Evolutionary conservation across 2,329 filamentous ascomycete genomes (phyloP).

Genomic region (Xylariaceae sp.): DNA sequence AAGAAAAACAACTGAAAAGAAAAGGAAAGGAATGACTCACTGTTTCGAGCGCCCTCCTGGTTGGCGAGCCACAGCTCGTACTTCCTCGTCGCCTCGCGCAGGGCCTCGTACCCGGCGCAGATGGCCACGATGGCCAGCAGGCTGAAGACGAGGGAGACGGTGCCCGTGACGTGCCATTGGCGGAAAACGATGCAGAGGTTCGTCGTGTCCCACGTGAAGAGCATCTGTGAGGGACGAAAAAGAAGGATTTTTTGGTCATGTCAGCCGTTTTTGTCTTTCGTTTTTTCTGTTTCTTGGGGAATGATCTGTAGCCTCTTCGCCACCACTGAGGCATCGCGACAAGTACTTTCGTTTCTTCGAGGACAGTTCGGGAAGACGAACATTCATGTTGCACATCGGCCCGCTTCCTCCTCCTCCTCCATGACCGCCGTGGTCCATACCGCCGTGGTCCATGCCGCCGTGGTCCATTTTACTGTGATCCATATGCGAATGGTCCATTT

Average conservation of each 20-base stretch:
- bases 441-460: conserved; percentile 49
- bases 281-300: too few species aligned
- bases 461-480: conserved; percentile 45
- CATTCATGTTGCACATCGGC: conserved; percentile 83
- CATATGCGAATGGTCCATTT: conserved; percentile 41
- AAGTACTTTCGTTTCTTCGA: too few species aligned
- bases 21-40: conserved; percentile 37
- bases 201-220: conserved; percentile 92
- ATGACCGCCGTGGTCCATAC: conserved; percentile 40
- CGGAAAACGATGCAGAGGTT: conserved; percentile 96
- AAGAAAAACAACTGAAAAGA: conserved; percentile 5
- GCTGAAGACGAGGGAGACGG: conserved; percentile 70
- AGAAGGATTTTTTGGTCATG: too few species aligned
- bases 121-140: conserved; percentile 76
- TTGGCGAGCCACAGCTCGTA: conserved; percentile 61
- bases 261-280: too few species aligned
- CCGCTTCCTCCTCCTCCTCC: conserved; percentile 49
- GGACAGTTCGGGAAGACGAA: conserved; percentile 37
- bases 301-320: too few species aligned
- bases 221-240: conserved; percentile 58
- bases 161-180: conserved; percentile 78
- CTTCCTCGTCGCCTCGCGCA: conserved; percentile 68
- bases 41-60: conserved; percentile 42
- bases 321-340: too few species aligned
- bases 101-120: conserved; percentile 86